Base-by-base conservation (phyloP, 257 asterid species). In the Solanum neorickii region DNA sequence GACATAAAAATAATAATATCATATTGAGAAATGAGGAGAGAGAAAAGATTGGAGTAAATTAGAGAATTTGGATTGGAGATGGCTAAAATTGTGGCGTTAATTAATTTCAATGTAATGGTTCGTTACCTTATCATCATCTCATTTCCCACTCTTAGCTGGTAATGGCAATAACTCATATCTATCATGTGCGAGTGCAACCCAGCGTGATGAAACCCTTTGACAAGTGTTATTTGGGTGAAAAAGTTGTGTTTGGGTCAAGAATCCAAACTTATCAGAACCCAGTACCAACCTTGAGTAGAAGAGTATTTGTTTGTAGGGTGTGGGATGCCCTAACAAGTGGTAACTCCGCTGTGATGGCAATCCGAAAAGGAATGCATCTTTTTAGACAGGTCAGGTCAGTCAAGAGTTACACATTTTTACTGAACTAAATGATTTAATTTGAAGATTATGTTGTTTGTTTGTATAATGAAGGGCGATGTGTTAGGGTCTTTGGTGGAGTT, bases 341-440 rank as follows among this genome's bases (percentile, higher is more conserved):
- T 21, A 90, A 89, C 89, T 88, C 95, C n/a, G 88, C 94, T 69
- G 95, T 76, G 75, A 42, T 88, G 47, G 98, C 98, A 6, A 87
- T 94, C 88, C 94, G 94, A 84, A 93, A 91, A 25, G 99, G 99
- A 80, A 97, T 97, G 98, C 92, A 92, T 91, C 98, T 95, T 20
- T 97, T 97, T 88, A 90, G 98, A 90, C 98, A 97, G 98, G 99
- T 11, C 31, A n/a, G 33, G 99, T 11, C 31, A n/a, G 33, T 59
- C 68, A 59, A 21, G 68, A 59, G 72, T 25, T 72, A 33, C 27
- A 33, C 27, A 73, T 35, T 37, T 49, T 65, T 2, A 11, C 33
- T 41, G 60, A 42, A 13, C 27, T 5, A 16, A 73, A 33, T 18
- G 29, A 35, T 73, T 20, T 20, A 4, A 73, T 73, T 20, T 35